Evolutionary conservation across 179 eudicot genomes (phyloP), one percentile per base, ranked within the genome.

Genomic region (Silene coronaria): DNA sequence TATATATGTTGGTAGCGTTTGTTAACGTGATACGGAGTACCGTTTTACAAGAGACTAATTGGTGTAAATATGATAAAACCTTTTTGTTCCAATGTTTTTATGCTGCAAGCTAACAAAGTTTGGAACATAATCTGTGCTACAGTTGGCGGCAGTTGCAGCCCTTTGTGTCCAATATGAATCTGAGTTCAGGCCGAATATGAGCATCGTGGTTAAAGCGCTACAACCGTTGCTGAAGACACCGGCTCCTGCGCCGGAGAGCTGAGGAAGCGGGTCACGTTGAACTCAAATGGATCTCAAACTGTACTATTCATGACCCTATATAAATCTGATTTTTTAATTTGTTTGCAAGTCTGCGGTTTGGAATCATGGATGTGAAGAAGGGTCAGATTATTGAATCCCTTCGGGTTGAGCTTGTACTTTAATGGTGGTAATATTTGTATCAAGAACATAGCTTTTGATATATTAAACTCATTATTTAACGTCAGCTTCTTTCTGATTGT

Each of bases 141-240:
- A 82, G 85, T 51, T 82, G 75, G 85, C 85, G 12, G 82, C 85
- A 32, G 85, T 82, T 8, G 85, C 85, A 24, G 85, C 85, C 5
- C 80, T 82, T 3, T 82, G 85, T 76, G 85, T 82, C 22, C 85
- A 82, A 30, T 82, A 82, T 73, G 85, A 82, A 79, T 79, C 80
- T 6, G 85, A 82, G 74, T 82, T 82, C 13, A 82, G 85, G 85
- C 85, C 85, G 17, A 82, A 82, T 61, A 82, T 82, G 85, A 82
- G 85, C 82, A 82, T 82, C 8, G 85, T 82, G 21, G 85, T 82
- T 16, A 82, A 82, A 79, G 85, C 85, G 3, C 78, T 82, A 12
- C 85, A 82, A 69, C 85, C 85, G 3, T 64, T 82, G 19, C 75
- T 82, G 28, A 82, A 79, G 72, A 19, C 78, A 1, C 75, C 82